phyloP scores from a whole-genome alignment of 1,284 basidiomycete genomes.

The Amylostereum chailletii region DNA sequence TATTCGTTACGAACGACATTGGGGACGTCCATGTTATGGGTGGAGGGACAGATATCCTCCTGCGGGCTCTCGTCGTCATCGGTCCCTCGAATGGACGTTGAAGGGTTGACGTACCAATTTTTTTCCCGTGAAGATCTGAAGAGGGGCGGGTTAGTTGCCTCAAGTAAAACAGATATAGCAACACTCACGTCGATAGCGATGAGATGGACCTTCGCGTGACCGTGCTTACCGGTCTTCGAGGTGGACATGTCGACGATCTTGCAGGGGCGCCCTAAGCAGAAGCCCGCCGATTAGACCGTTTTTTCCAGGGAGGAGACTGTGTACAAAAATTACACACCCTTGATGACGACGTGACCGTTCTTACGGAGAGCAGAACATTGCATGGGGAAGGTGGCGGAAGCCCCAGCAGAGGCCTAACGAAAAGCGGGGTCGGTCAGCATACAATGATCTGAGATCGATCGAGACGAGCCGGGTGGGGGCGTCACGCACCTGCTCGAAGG shows the following conservation, averaged over 20 bases:
- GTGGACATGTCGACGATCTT: constrained; percentile 99
- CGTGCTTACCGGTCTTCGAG: constrained; percentile 99
- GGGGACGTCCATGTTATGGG: constrained; percentile 99
- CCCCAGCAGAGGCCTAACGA: constrained; percentile 63
- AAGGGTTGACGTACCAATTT: constrained; percentile 54
- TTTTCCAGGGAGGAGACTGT: neutral
- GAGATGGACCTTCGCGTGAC: constrained; percentile 99
- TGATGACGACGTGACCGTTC: constrained; percentile 97
- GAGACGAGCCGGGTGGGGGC: neutral
- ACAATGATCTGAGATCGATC: neutral
- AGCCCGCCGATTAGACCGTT: constrained; percentile 2
- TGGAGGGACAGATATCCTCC: constrained; percentile 99
- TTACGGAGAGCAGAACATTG: constrained; percentile 97
- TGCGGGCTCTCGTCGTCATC: constrained; percentile 24
- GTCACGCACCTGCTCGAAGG: constrained; percentile 66
- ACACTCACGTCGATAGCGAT: constrained; percentile 87
- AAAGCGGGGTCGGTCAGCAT: constrained; percentile 9
- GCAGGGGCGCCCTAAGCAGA: constrained; percentile 77
- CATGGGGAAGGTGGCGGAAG: constrained; percentile 87
- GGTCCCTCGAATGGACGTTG: constrained; percentile 4
- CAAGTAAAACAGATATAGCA: constrained; percentile 6
- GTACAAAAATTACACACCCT: constrained; percentile 38
- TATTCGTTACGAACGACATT: constrained; percentile 90
- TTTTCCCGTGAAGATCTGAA: constrained; percentile 91
- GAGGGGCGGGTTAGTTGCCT: constrained; percentile 3